phyloP scores from a whole-genome alignment of 1,284 basidiomycete species.

The Cutaneotrichosporon daszewskae region DNA sequence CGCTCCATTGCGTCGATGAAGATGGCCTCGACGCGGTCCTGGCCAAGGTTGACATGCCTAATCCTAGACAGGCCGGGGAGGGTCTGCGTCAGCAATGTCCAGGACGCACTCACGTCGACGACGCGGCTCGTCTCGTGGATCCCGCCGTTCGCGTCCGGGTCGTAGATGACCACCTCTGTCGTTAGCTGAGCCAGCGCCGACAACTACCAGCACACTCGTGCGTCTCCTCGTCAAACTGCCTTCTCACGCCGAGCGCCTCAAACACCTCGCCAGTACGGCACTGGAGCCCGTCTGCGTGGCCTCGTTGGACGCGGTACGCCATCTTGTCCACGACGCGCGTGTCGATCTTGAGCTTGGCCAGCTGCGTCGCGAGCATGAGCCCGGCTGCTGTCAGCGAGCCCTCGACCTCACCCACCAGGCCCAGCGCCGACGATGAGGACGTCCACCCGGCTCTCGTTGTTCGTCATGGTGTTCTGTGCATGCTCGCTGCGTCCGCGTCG shows the following conservation, averaged over 20 bases:
- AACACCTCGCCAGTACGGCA: constrained; percentile 38
- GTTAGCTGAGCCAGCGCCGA: background rate
- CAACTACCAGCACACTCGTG: constrained; percentile 21
- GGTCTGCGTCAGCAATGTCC: no score
- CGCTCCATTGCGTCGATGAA: constrained; percentile 30
- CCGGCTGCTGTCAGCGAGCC: constrained; percentile 8
- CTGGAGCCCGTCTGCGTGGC: constrained; percentile 28
- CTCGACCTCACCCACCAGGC: constrained; percentile 5
- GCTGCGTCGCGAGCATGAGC: constrained; percentile 18
- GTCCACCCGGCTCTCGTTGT: constrained; percentile 9
- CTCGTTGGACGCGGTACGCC: constrained; percentile 21
- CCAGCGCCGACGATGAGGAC: constrained; percentile 18
- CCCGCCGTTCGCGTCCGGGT: constrained; percentile 19
- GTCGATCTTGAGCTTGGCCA: constrained; percentile 18
- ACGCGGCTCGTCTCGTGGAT: constrained; percentile 28
- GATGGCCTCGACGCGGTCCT: constrained; percentile 34
- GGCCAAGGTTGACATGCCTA: constrained; percentile 30
- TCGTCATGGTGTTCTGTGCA: no score
- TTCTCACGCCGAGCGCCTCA: constrained; percentile 25
- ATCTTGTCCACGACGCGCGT: constrained; percentile 31
- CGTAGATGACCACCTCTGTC: constrained; percentile 31
- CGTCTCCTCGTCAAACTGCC: constrained; percentile 24
- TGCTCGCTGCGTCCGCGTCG: no score
- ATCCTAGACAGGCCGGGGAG: constrained; percentile 26
- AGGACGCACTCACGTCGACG: no score